Conservation (phyloP, 352 stramenopile species). For the Globisporangium nagaii region DNA sequence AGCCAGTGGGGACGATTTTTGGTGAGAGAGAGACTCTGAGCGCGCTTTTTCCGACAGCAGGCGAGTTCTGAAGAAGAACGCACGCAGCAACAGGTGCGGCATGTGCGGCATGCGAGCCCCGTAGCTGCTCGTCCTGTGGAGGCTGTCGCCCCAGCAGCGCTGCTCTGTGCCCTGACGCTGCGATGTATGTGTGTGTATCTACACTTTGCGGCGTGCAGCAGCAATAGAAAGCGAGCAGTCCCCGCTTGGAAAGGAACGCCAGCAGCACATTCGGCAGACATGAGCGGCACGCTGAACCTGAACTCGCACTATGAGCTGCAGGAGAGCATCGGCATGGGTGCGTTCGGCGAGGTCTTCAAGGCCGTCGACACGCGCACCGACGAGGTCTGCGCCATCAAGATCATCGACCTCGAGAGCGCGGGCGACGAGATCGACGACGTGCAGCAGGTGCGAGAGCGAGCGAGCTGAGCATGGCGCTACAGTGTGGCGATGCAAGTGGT, state of each 20-base stretch:
- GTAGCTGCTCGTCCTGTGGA: too few species aligned
- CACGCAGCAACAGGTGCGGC: not conserved
- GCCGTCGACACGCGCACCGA: constrained; percentile 61
- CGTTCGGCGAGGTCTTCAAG: constrained; percentile 81
- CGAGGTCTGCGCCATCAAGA: constrained; percentile 77
- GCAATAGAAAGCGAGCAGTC: not conserved
- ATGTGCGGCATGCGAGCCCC: not conserved
- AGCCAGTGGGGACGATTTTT: not conserved
- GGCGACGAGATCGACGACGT: constrained; percentile 85
- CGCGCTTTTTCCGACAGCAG: too few species aligned
- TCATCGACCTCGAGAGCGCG: constrained; percentile 81
- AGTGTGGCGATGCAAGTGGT: not conserved
- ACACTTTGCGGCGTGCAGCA: not conserved
- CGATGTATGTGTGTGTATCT: not conserved
- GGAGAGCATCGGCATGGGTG: constrained; percentile 75
- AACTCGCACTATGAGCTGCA: constrained; percentile 69
- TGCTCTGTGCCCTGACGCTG: not conserved
- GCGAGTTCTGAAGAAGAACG: constrained; percentile 3
- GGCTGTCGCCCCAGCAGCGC: not conserved
- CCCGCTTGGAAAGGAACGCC: not conserved
- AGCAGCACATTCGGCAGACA: constrained; percentile 6
- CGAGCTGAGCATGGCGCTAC: not conserved
- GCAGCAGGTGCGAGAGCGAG: constrained; percentile 45
- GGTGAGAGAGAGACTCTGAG: not conserved
- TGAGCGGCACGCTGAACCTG: constrained; percentile 46